Base-by-base conservation (phyloP, 176 grass and related monocot genomes). In the Paspalum vaginatum region DNA sequence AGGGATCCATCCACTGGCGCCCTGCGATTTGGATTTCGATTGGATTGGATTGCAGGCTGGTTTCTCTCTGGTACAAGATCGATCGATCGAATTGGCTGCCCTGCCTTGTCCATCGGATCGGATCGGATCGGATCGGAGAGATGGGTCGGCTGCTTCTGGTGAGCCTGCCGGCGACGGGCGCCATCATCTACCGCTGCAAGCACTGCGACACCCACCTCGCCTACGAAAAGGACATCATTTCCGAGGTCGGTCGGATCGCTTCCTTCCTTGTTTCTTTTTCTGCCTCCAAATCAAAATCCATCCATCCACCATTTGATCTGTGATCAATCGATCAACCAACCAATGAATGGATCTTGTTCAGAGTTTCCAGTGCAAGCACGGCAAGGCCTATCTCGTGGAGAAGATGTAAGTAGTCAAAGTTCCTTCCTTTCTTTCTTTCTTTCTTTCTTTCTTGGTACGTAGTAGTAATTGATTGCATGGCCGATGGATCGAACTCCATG, bases 151-250 rank as follows among this genome's bases (percentile, higher is more conserved):
- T 79, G 62, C 15, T 79, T 47, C 8, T 79, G 77, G 62, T 55
- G 62, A 67, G 27, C 48, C 77, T 79, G 47, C 77, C 77, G 62
- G 48, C 77, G 62, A 67, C 77, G 48, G 77, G 77, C 61, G 62
- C 64, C 48, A 9, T 54, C 61, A 67, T 88, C 68, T 93, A 93
- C 85, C 72, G 88, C 51, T 93, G 91, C 88, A 93, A 88, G 85
- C 91, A 93, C 85, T 90, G 91, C 53, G 51, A 78, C 24, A 69
- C 85, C 37, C 81, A 87, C 67, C 77, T 93, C 79, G 91, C 81
- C 61, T 70, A 90, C 41, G 61, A 21, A 61, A 50, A 77, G 0
- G 85, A 83, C 66, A 83, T 93, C 81, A 66, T 93, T 17, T 87
- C 91, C 61, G 90, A 79, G 88, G 87, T 92, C 13, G 20, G 1